Conservation (phyloP, 2,329 filamentous ascomycete genomes). For the Cadophora malorum region DNA sequence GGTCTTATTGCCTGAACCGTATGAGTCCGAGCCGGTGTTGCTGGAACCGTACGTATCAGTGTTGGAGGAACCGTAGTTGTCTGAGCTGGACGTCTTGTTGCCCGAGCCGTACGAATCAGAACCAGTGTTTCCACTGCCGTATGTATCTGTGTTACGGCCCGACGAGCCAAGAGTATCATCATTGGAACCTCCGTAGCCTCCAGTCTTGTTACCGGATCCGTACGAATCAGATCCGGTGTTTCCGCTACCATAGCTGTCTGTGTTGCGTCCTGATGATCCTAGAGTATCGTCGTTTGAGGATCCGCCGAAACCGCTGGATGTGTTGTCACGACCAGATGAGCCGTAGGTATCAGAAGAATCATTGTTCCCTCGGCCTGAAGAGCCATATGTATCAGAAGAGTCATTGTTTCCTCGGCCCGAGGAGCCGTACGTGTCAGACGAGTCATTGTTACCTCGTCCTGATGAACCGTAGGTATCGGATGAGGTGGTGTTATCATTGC, state of each 20-base stretch:
- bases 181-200: constrained; percentile 28
- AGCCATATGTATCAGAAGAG: constrained; percentile 17
- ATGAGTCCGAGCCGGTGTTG: constrained; percentile 33
- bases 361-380: constrained; percentile 11
- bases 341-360: constrained; percentile 24
- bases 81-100: constrained; percentile 29
- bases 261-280: constrained; percentile 18
- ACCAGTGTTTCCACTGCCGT: neutral
- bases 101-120: constrained; percentile 31
- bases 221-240: constrained; percentile 25
- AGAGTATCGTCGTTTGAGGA: neutral
- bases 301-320: constrained; percentile 12
- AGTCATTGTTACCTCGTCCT: constrained; percentile 16
- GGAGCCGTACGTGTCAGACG: constrained; percentile 17
- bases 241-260: constrained; percentile 9
- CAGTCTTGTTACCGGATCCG: constrained; percentile 33
- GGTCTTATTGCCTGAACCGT: constrained; percentile 36
- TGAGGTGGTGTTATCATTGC: constrained; percentile 1
- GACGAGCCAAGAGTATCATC: constrained; percentile 38
- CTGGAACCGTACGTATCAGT: constrained; percentile 28
- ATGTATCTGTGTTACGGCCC: constrained; percentile 1
- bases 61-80: constrained; percentile 41
- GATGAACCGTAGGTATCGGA: constrained; percentile 3
- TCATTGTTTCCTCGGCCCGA: constrained; percentile 16
- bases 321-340: constrained; percentile 15